Percentiles rank a stretch among this genome's conserved stretches.
These are phyloP conservation scores for Penstemon eatonii DNA, from an alignment of 257 asterid species.

Conservation along the genomic window DNA sequence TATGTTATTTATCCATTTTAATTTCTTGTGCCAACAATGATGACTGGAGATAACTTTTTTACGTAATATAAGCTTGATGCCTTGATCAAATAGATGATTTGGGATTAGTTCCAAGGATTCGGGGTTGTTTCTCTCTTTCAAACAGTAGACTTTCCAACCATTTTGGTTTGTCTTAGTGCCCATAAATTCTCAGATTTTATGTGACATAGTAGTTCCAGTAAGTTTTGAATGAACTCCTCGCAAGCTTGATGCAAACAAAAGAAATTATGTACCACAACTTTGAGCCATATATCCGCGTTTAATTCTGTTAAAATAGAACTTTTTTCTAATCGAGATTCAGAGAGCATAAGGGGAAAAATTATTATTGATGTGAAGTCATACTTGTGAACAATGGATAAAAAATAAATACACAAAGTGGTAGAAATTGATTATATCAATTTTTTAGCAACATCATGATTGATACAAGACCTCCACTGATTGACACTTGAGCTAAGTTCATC, in stretches of 20 bases:
- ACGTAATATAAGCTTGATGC: too few relatives aligned
- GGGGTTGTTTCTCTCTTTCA: too few relatives aligned
- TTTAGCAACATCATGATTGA: constrained; percentile 16
- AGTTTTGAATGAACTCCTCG: constrained; percentile 19
- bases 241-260: constrained; percentile 20
- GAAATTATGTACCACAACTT: neutral
- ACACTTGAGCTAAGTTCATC: constrained; percentile 41
- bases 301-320: neutral
- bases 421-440: neutral
- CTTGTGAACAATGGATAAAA: neutral
- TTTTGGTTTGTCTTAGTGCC: too few relatives aligned
- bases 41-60: too few relatives aligned
- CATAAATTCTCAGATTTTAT: neutral
- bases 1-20: too few relatives aligned
- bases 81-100: too few relatives aligned
- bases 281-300: neutral
- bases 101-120: too few relatives aligned
- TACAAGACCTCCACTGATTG: constrained; percentile 52
- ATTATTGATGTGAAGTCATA: neutral
- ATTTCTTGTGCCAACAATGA: too few relatives aligned
- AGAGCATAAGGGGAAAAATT: too few relatives aligned
- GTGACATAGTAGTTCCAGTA: constrained; percentile 11
- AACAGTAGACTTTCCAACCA: too few relatives aligned
- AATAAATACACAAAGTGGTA: neutral
- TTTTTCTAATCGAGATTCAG: too few relatives aligned